Conservation (phyloP, 257 asterid species). For the Scutellaria galericulata region DNA sequence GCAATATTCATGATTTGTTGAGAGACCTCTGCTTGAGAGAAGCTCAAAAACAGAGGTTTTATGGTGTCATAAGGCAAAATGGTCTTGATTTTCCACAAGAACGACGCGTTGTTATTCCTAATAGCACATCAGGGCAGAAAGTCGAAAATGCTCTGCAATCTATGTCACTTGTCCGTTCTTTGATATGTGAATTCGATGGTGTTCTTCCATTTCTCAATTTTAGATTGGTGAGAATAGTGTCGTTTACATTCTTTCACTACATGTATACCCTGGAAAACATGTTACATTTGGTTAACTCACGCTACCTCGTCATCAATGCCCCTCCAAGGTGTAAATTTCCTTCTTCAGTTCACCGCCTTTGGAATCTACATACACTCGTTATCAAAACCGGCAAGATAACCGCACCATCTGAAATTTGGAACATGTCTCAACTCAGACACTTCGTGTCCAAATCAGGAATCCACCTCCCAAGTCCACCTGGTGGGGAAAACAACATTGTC, state of each 20-base stretch:
- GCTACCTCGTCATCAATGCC: background rate
- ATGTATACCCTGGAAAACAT: background rate
- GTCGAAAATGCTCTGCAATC: background rate
- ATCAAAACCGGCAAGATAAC: background rate
- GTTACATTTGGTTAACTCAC: background rate
- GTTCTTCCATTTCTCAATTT: background rate
- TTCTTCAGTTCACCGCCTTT: slow-evolving; percentile 9
- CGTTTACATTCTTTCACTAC: background rate
- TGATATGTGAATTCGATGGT: background rate
- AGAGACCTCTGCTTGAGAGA: slow-evolving; percentile 19
- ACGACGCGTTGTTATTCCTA: slow-evolving; percentile 1
- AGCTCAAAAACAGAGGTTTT: slow-evolving; percentile 5
- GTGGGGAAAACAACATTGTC: background rate
- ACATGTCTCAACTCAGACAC: slow-evolving; percentile 25
- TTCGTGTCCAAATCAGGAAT: background rate
- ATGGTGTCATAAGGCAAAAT: background rate
- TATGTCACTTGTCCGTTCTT: slow-evolving; percentile 15
- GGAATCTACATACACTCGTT: slow-evolving; percentile 13
- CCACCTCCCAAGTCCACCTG: background rate
- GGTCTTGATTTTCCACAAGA: background rate
- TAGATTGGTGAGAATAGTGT: slow-evolving; percentile 4
- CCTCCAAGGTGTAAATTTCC: background rate
- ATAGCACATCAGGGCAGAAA: background rate
- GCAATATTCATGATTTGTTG: slow-evolving; percentile 28
- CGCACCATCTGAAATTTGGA: slow-evolving; percentile 20